Percentiles rank a stretch among this genome's conserved stretches.
Conservation (phyloP, 2,329 filamentous ascomycete species). For the Sclerotinia sclerotiorum region DNA sequence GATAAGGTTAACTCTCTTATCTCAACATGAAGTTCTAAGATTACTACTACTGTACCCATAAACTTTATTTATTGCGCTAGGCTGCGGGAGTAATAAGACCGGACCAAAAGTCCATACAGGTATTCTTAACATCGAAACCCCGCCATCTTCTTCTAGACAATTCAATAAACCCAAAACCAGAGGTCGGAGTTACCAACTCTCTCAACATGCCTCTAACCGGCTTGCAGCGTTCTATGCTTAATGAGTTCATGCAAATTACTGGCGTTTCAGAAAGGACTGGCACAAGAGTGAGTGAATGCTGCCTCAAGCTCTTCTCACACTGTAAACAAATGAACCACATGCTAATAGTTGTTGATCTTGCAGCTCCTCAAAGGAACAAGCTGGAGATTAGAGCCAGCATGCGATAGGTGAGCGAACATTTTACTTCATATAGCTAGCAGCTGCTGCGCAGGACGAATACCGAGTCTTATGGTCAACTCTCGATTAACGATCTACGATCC, state of each 20-base stretch:
- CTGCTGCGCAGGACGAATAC: background rate
- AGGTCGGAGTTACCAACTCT: background rate
- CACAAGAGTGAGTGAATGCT: conserved; percentile 34
- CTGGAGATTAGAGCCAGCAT: conserved; percentile 43
- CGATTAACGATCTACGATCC: background rate
- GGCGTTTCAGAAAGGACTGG: conserved; percentile 39
- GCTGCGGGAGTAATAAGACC: conserved; percentile 17
- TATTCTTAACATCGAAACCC: conserved; percentile 11
- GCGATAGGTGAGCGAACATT: conserved; percentile 42
- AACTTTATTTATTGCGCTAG: conserved; percentile 17
- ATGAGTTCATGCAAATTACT: conserved; percentile 40
- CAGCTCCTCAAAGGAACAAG: conserved; percentile 42
- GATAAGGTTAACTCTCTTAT: conserved; percentile 19
- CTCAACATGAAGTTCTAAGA: background rate
- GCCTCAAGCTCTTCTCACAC: background rate
- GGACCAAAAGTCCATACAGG: background rate
- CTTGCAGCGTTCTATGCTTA: conserved; percentile 31
- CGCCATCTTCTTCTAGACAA: conserved; percentile 6
- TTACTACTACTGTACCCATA: no score
- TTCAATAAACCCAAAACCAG: background rate
- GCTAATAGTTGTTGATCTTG: conserved; percentile 30
- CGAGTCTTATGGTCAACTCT: background rate
- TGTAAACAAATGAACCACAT: conserved; percentile 21
- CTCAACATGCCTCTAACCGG: conserved; percentile 38
- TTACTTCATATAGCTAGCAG: background rate